Evolutionary conservation across 352 stramenopile species (phyloP).

Genomic region (Globisporangium echinulatum): DNA sequence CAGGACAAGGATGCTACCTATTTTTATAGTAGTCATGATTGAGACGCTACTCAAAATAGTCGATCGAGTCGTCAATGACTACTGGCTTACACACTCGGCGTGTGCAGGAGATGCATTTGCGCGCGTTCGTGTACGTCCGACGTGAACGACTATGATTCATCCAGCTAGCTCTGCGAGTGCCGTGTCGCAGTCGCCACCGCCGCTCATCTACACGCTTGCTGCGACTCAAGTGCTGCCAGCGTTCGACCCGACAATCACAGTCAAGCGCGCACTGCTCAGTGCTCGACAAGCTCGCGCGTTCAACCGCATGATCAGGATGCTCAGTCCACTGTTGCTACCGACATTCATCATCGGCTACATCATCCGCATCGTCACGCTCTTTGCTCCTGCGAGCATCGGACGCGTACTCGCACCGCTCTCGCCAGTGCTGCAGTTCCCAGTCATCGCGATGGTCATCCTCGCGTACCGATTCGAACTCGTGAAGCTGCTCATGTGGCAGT

Average conservation of each 20-base stretch:
- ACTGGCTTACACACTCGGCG: background rate
- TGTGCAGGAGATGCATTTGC: background rate
- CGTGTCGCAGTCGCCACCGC: background rate
- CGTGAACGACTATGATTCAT: background rate
- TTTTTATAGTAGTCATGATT: no score
- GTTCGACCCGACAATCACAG: constrained; percentile 7
- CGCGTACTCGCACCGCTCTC: constrained; percentile 8
- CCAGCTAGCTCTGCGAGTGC: background rate
- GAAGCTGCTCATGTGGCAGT: constrained; percentile 6
- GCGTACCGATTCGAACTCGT: constrained; percentile 10
- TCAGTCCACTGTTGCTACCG: background rate
- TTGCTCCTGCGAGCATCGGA: background rate
- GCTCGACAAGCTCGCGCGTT: background rate
- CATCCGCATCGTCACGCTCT: constrained; percentile 1
- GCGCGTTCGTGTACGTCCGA: background rate
- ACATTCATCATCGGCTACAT: constrained; percentile 3
- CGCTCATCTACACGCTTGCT: constrained; percentile 7
- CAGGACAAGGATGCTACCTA: no score
- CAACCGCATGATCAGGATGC: background rate
- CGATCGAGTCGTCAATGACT: no score
- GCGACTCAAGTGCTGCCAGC: constrained; percentile 4
- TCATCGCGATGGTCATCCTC: constrained; percentile 1
- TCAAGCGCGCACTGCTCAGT: constrained; percentile 6
- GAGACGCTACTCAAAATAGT: no score
- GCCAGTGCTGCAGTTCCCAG: constrained; percentile 4